Evolutionary conservation across 1,284 basidiomycete genomes (phyloP).

Genomic region (Ustilago curta): DNA sequence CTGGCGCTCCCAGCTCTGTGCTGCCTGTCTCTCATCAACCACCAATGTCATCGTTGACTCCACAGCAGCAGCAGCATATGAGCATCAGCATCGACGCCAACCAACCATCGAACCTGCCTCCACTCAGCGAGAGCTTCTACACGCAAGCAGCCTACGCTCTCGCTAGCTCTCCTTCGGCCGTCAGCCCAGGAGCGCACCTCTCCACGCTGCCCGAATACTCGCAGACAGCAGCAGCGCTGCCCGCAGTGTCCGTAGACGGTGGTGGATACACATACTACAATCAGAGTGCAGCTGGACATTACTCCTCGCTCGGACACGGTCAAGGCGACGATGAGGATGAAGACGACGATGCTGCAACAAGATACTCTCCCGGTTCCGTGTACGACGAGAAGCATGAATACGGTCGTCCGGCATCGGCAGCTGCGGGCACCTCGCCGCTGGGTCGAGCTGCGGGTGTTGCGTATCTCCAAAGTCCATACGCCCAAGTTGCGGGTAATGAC

Average conservation of each 20-base stretch:
- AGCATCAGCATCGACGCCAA: slow-evolving; percentile 40
- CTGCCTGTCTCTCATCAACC: slow-evolving; percentile 31
- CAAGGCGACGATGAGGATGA: slow-evolving; percentile 35
- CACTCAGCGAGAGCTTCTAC: slow-evolving; percentile 63
- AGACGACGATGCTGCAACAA: slow-evolving; percentile 38
- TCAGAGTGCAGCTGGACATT: slow-evolving; percentile 36
- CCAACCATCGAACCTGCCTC: slow-evolving; percentile 26
- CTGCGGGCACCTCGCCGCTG: slow-evolving; percentile 19
- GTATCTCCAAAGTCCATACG: slow-evolving; percentile 38
- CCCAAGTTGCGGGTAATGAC: slow-evolving; percentile 23
- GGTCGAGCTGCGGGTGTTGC: slow-evolving; percentile 17
- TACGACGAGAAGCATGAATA: slow-evolving; percentile 50
- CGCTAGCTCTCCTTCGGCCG: slow-evolving; percentile 17
- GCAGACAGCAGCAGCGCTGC: slow-evolving; percentile 4
- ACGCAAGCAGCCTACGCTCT: slow-evolving; percentile 58
- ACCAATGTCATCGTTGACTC: slow-evolving; percentile 17
- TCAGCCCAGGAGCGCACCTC: slow-evolving; percentile 7
- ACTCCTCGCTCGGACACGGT: slow-evolving; percentile 31
- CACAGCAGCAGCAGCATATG: slow-evolving; percentile 31
- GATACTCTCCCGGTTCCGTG: slow-evolving; percentile 31
- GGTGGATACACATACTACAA: slow-evolving; percentile 36
- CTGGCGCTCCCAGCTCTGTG: slow-evolving; percentile 11
- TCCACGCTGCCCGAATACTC: slow-evolving; percentile 29
- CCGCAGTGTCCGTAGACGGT: slow-evolving; percentile 6
- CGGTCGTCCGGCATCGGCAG: slow-evolving; percentile 2